phyloP scores from a whole-genome alignment of 345 rosid species.

The Ricinus communis region DNA sequence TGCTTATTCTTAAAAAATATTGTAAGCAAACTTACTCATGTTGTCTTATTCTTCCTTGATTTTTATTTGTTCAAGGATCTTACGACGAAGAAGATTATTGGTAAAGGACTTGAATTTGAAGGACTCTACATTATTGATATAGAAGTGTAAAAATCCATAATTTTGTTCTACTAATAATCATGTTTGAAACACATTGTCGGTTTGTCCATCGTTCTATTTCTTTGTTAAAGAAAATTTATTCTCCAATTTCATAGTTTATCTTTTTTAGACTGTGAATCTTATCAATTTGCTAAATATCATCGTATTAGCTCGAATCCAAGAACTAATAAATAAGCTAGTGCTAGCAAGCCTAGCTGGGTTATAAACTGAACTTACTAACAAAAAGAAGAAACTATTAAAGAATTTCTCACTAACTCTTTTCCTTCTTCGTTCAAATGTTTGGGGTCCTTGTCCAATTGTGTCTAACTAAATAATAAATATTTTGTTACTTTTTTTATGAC shows the following conservation, averaged over 20 bases:
- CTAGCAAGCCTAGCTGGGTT: neutral
- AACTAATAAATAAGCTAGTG: neutral
- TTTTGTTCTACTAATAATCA: neutral
- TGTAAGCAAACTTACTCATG: neutral
- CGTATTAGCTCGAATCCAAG: no score
- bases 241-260: neutral
- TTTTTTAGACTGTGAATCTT: neutral
- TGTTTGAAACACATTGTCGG: neutral
- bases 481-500: neutral
- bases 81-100: no score
- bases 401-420: no score
- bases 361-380: neutral
- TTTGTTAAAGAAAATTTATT: no score
- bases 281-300: neutral
- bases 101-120: neutral
- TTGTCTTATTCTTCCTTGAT: neutral
- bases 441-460: no score
- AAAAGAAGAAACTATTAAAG: no score
- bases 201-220: neutral
- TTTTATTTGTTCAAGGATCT: neutral
- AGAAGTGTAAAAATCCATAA: neutral
- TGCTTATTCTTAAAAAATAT: no score
- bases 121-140: neutral
- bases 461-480: no score
- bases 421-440: no score